These are phyloP conservation scores for Geotrichum australiense DNA, from an alignment of 1,139 yeast genomes.

Conservation along the genomic window DNA sequence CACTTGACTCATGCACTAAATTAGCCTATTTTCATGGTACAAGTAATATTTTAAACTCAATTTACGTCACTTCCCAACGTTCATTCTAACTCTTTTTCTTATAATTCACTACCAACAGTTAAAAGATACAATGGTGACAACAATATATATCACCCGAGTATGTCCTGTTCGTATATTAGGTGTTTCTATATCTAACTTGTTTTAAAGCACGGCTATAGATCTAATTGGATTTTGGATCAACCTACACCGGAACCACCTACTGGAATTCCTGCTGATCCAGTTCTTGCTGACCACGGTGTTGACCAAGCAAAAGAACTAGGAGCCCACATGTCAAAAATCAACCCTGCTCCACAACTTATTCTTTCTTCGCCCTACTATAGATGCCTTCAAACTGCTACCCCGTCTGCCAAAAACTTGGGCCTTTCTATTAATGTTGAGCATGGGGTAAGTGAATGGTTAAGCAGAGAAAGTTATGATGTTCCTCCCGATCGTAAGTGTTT, in stretches of 20 bases:
- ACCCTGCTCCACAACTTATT: slow-evolving; percentile 48
- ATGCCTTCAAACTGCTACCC: slow-evolving; percentile 75
- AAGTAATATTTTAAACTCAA: too few species aligned
- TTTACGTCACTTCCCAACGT: too few species aligned
- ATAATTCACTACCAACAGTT: too few species aligned
- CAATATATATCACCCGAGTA: slow-evolving; percentile 19
- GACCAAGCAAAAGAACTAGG: slow-evolving; percentile 75
- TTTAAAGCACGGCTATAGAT: slow-evolving; percentile 62
- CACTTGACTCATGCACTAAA: too few species aligned
- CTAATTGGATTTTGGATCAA: slow-evolving; percentile 55
- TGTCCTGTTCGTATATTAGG: neutral
- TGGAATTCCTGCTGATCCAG: slow-evolving; percentile 76
- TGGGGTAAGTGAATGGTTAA: slow-evolving; percentile 49
- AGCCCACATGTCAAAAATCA: slow-evolving; percentile 37
- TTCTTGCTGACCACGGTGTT: slow-evolving; percentile 70
- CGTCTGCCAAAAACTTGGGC: slow-evolving; percentile 51
- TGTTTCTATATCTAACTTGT: neutral
- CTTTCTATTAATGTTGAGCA: slow-evolving; percentile 41
- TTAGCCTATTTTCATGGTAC: too few species aligned
- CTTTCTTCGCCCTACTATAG: slow-evolving; percentile 82
- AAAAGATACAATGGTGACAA: slow-evolving; percentile 18
- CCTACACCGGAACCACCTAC: slow-evolving; percentile 76
- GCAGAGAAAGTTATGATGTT: slow-evolving; percentile 19
- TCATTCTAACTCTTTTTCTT: too few species aligned
- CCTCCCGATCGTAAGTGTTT: slow-evolving; percentile 20